Evolutionary conservation across 202 grass and related monocot genomes (phyloP), one percentile per base, ranked within the genome.

Genomic region (Alloteropsis angusta): DNA sequence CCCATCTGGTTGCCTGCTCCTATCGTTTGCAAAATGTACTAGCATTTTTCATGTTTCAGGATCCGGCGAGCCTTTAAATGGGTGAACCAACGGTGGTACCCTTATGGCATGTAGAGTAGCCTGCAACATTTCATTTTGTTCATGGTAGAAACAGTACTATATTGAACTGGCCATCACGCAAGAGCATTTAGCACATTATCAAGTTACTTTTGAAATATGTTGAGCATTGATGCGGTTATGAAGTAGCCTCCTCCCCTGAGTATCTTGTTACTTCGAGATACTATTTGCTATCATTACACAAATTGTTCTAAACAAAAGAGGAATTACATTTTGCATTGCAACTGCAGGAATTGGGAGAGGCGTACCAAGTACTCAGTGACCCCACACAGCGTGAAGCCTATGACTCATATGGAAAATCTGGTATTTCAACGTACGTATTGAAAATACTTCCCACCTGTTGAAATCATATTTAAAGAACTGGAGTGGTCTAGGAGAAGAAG

Each of bases 361-460:
- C 96, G 76, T 99, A 99, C 82, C 96, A 99, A 87, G 96, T 99
- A 37, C 84, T 99, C 56, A 95, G 92, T 91, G 90, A 99, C 80
- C 79, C 88, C 13, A 16, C 78, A 22, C 92, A 93, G 72, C 96
- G 92, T 14, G 65, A 95, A 70, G 81, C 75, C 81, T 98, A 95
- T 86, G 88, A 98, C 71, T 58, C 58, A 48, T 47, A 83, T 80
- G 96, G 96, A 55, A 99, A 76, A 93, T 83, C 90, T 46, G 92
- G 90, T 84, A 93, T 99, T 81, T 99, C 96, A 82, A 91, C 68
- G 96, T 99, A 95, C 71, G 89, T 86, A 47, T 61, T 32, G 88
- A 36, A 10, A 68, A 60, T 38, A 74, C 60, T 39, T 78, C 12
- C 14, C 35, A 26, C 10, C 39, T 74, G 30, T 59, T 5, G 12